These are phyloP conservation scores for Colletotrichum ledebouriae DNA, from an alignment of 2,329 filamentous ascomycete species.

Conservation along the genomic window DNA sequence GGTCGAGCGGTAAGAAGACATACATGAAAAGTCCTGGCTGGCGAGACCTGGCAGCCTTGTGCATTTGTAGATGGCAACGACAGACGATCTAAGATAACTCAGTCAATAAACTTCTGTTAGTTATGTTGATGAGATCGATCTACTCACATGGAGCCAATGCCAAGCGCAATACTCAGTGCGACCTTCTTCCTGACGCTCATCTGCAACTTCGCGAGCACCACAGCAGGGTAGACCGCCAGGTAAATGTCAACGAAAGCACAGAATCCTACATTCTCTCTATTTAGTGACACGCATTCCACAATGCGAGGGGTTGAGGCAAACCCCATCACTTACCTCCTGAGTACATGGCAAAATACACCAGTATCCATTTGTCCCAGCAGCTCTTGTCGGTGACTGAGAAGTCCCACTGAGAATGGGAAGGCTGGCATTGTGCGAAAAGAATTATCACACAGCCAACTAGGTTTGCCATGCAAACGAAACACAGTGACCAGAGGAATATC, in stretches of 20 bases:
- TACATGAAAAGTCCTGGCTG: conserved; percentile 47
- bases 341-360: conserved; percentile 56
- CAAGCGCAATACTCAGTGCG: conserved; percentile 53
- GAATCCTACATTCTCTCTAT: conserved; percentile 43
- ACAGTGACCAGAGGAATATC: conserved; percentile 54
- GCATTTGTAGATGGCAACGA: conserved; percentile 52
- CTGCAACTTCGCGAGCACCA: conserved; percentile 54
- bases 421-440: conserved; percentile 58
- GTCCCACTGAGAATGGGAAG: conserved; percentile 56
- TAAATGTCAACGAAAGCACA: conserved; percentile 57
- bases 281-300: neutral
- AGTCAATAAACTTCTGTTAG: too few relatives aligned
- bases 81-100: conserved; percentile 41
- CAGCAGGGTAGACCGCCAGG: conserved; percentile 56
- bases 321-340: conserved; percentile 51
- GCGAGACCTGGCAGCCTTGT: conserved; percentile 51
- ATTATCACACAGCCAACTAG: conserved; percentile 55
- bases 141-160: conserved; percentile 55
- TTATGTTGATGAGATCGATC: neutral
- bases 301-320: fast-evolving
- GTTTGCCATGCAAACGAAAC: conserved; percentile 48
- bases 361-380: conserved; percentile 52
- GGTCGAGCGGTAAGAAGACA: neutral
- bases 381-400: conserved; percentile 47
- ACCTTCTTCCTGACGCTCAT: conserved; percentile 57